Evolutionary conservation across 2,329 filamentous ascomycete species (phyloP), one percentile per base, ranked within the genome.

Genomic region (Aspergillus pseudoglaucus): DNA sequence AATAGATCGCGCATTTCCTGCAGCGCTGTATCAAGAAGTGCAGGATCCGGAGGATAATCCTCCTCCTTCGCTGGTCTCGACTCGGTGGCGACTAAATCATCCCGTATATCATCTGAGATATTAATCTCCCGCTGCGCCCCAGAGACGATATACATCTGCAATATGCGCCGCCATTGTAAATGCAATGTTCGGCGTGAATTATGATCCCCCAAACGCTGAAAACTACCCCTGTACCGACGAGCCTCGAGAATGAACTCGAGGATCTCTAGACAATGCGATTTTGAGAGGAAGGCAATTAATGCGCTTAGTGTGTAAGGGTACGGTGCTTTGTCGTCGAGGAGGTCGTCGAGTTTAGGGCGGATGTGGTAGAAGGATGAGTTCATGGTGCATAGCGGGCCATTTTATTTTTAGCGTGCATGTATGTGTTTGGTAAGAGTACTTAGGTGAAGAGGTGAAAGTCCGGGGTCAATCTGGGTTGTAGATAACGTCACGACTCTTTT

Each of bases 231-330:
- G 63, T 95, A 96, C 53, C 87, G 80, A 48, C 88, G 85, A 14
- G 90, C 85, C 64, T 95, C 90, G 76, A 95, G 87, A 27, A 89
- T 91, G 65, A 96, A 95, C 63, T 95, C 90, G 32, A 95, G 76
- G 4, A 89, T 95, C 69, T 96, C 90, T 56, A 95, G 74, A 65
- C 90, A 96, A 69, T 95, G 90, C 63, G 95, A 95, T 62, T 93
- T 88, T 1, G 90, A 94, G 2, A 95, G 76, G 61, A 91, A 95
- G 45, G 88, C 88, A 79, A 90, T 95, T 68, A 95, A 95, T 18
- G 90, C 89, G 51, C 81, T 83, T 3, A 95, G 75, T 0, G 88
- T 94, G 81, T 88, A 96, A 58, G 90, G 90, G 43, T 88, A 82
- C 9, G 86, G 82, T 20, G 90, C 86, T 33, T 79, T 81, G 70